Evolutionary conservation across 1,139 yeast genomes (phyloP).

Genomic region (Pneumocystis oryctolagi): DNA sequence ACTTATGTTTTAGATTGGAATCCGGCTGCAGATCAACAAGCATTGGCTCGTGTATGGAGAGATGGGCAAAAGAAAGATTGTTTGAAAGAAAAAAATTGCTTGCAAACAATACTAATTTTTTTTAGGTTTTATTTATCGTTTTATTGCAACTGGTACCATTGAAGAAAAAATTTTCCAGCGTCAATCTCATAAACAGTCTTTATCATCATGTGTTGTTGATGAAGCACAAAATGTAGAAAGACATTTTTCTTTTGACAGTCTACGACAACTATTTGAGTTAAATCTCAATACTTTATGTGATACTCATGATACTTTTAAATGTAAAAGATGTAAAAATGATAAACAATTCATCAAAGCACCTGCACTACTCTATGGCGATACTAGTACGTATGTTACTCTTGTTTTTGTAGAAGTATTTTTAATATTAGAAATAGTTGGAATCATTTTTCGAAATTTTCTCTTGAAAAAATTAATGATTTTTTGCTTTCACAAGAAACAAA

Average conservation of each 20-base stretch:
- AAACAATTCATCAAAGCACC: slow-evolving; percentile 54
- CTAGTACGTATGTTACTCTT: slow-evolving; percentile 34
- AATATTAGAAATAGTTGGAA: slow-evolving; percentile 51
- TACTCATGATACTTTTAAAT: slow-evolving; percentile 83
- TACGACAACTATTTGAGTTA: slow-evolving; percentile 61
- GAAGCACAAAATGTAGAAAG: slow-evolving; percentile 92
- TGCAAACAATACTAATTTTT: background rate
- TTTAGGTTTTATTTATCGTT: slow-evolving; percentile 56
- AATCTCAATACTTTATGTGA: slow-evolving; percentile 61
- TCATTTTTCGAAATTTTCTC: slow-evolving; percentile 53
- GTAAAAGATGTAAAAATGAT: slow-evolving; percentile 61
- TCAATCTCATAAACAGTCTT: slow-evolving; percentile 87
- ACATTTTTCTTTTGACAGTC: slow-evolving; percentile 66
- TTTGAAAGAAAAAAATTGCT: background rate
- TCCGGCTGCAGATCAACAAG: slow-evolving; percentile 97
- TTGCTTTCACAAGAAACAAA: slow-evolving; percentile 58
- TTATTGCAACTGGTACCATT: slow-evolving; percentile 85
- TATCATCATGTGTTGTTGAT: slow-evolving; percentile 93
- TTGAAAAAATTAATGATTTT: slow-evolving; percentile 57
- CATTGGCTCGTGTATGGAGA: slow-evolving; percentile 96
- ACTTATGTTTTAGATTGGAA: slow-evolving; percentile 55
- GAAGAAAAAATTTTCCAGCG: slow-evolving; percentile 94
- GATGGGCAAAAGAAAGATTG: slow-evolving; percentile 97
- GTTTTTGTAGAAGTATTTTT: background rate
- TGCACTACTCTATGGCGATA: slow-evolving; percentile 94